Evolutionary conservation across 2,329 filamentous ascomycete genomes (phyloP).

Genomic region (Alternaria dauci): DNA sequence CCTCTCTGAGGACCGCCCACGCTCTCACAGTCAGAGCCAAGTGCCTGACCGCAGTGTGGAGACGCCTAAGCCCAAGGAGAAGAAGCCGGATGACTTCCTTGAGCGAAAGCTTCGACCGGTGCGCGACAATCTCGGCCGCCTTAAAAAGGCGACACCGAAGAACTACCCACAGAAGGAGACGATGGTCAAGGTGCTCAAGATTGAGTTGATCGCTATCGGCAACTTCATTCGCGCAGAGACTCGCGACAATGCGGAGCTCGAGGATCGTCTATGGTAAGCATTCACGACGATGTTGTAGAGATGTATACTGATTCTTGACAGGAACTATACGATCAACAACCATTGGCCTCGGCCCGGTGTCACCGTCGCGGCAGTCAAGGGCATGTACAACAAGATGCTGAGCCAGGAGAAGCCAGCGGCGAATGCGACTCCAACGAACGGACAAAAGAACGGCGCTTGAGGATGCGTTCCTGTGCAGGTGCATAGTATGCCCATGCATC

Average conservation of each 20-base stretch:
- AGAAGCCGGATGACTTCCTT: conserved; percentile 58
- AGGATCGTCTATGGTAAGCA: conserved; percentile 62
- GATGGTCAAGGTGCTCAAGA: conserved; percentile 68
- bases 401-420: conserved; percentile 41
- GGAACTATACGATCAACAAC: conserved; percentile 48
- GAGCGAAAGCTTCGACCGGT: conserved; percentile 66
- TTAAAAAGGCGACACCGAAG: conserved; percentile 69
- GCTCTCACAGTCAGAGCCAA: conserved; percentile 57
- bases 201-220: conserved; percentile 68
- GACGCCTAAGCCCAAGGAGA: conserved; percentile 39
- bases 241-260: conserved; percentile 55
- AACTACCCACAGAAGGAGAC: conserved; percentile 69
- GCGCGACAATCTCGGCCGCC: conserved; percentile 65
- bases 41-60: conserved; percentile 49
- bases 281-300: neutral
- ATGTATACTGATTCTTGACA: conserved; percentile 33
- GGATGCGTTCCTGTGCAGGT: neutral
- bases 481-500: conserved; percentile 10
- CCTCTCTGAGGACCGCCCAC: conserved; percentile 55
- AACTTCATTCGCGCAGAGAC: conserved; percentile 65
- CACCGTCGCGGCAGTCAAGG: conserved; percentile 44
- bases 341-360: conserved; percentile 50
- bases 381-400: conserved; percentile 51
- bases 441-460: conserved; percentile 35
- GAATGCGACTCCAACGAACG: conserved; percentile 33